Evolutionary conservation across 164 flowering plant species (phyloP), one percentile per base, ranked within the genome.

Genomic region (Akebia trifoliata): DNA sequence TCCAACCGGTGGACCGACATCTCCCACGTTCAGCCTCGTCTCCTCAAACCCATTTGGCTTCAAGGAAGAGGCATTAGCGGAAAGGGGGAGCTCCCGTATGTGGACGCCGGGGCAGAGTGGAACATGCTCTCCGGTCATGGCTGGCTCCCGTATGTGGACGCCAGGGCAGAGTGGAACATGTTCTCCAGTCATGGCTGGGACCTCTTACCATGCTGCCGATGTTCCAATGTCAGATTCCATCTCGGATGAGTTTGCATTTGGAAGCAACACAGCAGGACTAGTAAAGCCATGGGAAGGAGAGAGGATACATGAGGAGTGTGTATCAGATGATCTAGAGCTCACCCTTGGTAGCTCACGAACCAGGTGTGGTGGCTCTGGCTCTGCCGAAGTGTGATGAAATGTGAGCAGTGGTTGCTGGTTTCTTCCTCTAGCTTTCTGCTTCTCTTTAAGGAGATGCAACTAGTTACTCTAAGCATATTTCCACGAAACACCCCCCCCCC

Each of bases 31-130:
- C 55, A 87, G 85, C 75, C 81, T 87, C n/a, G 87, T 87, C 17
- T 63, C 87, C 2, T 32, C 80, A 32, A 85, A 77, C 42, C 92
- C 96, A 18, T 85, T 83, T 68, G 87, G 78, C 12, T 71, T 75
- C n/a, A 75, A 69, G 60, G 77, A 69, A 21, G 87, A 74, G 60
- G 75, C 64, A n/a, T 67, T 73, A 20, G 65, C 76, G 1, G 81
- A n/a, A n/a, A n/a, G 74, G 50, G 78, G 78, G 26, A 88, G 86
- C 10, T 85, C 95, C 4, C 76, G 81, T 6, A 81, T 83, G 87
- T 85, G 89, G 91, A 85, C 92, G n/a, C 96, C 90, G 2, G 92
- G 84, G 37, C 96, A 87, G 59, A 87, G 96, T 49, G 96, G 96
- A 20, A 76, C 91, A 50, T 85, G 96, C 71, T 87, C 96, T n/a